Base-by-base conservation (phyloP, 257 asterid species). In the Ilex aquifolium region DNA sequence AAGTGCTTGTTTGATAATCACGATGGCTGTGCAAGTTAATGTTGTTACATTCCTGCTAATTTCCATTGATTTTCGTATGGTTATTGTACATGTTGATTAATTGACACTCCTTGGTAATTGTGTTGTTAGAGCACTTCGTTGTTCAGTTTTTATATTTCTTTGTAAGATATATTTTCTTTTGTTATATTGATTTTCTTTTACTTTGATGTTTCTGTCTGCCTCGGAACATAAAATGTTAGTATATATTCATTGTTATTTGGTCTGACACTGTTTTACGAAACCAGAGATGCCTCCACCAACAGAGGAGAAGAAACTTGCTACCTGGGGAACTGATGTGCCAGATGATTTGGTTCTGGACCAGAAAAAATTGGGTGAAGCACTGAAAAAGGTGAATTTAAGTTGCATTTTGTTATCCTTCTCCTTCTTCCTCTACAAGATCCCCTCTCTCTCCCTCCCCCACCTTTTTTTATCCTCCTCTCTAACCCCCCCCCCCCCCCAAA, bases 281-380 rank as follows among this genome's bases (percentile, higher is more conserved):
- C 61, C 82, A 88, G 98, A 81, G 40, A 59, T 74, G 61, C 76
- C 82, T 46, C 79, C 77, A n/a, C 83, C 80, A 63, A 42, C 66
- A 27, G 97, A 87, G 77, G 94, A 81, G 74, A 87, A 74, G 85
- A 79, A 72, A 58, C 76, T 79, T 27, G 95, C 95, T 13, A 84
- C 92, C 0, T 93, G 99, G 99, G 99, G 99, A 63, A 68, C 95
- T 44, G 97, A 93, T 63, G 82, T 82, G 52, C 96, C 99, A n/a
- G 95, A 82, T 13, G 97, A 87, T 84, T 63, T 90, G 72, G 83
- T 83, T 68, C 53, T 93, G 64, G 99, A 93, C 66, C 70, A 87
- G 78, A 77, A 72, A 59, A 87, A 74, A 67, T 74, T 90, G 53
- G 73, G 80, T 6, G 95, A 81, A 66, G 83, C 97, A 54, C 94